Percentiles rank a stretch among this genome's conserved stretches.
Evolutionary conservation across 352 stramenopile genomes (phyloP).

Genomic region (Hyaloperonospora brassicae): DNA sequence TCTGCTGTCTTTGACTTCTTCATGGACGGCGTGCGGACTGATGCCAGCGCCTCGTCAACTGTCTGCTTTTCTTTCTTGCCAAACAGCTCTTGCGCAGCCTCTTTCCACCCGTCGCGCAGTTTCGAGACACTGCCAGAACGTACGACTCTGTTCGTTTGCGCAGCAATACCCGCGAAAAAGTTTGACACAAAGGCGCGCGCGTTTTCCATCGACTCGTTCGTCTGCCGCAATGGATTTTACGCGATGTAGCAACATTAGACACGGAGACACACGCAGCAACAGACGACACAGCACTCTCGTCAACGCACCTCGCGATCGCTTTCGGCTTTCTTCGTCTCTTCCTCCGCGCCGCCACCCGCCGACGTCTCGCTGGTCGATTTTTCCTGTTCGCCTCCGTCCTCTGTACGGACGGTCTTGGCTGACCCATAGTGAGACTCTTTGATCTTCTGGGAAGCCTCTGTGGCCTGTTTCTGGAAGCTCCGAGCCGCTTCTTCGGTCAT

Average conservation of each 20-base stretch:
- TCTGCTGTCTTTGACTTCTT: conserved; percentile 30
- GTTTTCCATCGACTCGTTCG: conserved; percentile 26
- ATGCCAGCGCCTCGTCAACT: conserved; percentile 69
- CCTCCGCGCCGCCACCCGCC: conserved; percentile 8
- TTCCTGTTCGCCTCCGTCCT: conserved; percentile 16
- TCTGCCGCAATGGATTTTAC: conserved; percentile 20
- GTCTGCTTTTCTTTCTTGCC: conserved; percentile 60
- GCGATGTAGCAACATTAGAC: neutral
- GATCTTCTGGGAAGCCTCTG: conserved; percentile 52
- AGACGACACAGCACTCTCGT: neutral
- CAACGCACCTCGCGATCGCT: conserved; percentile 17
- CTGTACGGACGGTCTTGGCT: conserved; percentile 18
- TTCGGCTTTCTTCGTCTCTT: conserved; percentile 7
- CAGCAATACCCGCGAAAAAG: conserved; percentile 39
- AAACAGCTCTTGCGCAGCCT: conserved; percentile 72
- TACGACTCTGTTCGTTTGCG: conserved; percentile 57
- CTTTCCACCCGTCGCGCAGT: conserved; percentile 60
- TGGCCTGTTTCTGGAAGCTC: conserved; percentile 46
- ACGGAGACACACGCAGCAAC: neutral
- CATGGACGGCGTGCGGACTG: conserved; percentile 45
- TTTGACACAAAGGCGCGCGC: conserved; percentile 53
- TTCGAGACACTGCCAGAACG: conserved; percentile 35
- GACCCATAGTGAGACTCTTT: conserved; percentile 45
- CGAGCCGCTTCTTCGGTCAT: conserved; percentile 56
- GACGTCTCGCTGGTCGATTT: conserved; percentile 2